Evolutionary conservation across 768 basidiomycete genomes (phyloP).

Genomic region (Suillus americanus): DNA sequence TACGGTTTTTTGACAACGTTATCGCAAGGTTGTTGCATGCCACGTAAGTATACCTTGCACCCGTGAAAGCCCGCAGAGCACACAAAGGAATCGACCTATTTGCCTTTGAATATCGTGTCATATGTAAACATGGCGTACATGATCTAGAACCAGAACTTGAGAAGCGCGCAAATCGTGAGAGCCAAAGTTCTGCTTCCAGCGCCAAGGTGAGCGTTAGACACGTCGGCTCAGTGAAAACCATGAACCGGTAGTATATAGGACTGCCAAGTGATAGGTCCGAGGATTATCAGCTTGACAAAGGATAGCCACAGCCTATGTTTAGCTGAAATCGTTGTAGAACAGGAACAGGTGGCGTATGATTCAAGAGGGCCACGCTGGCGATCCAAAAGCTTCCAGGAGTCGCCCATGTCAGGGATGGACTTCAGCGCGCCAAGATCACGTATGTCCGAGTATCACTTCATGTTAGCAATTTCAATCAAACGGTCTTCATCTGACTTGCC

Average conservation of each 20-base stretch:
- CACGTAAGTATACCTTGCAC: background rate
- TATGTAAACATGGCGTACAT: background rate
- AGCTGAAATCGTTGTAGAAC: background rate
- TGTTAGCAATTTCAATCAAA: background rate
- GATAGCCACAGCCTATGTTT: background rate
- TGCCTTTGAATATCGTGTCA: background rate
- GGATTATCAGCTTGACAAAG: background rate
- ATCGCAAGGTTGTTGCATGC: background rate
- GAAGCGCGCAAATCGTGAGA: constrained; percentile 1
- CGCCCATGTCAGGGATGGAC: no score
- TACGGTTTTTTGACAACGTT: background rate
- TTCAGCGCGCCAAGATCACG: background rate
- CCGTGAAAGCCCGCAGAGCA: background rate
- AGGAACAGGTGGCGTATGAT: background rate
- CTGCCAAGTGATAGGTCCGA: background rate
- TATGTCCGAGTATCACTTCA: background rate
- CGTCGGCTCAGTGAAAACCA: background rate
- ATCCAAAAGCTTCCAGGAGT: background rate
- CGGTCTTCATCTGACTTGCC: background rate
- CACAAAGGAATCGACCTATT: background rate
- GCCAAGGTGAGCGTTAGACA: background rate
- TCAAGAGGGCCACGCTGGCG: background rate
- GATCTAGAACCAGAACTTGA: background rate
- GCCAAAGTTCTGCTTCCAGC: background rate
- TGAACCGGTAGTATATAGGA: background rate